phyloP scores from a whole-genome alignment of 2,329 filamentous ascomycete genomes.

The Venturia nashicola region DNA sequence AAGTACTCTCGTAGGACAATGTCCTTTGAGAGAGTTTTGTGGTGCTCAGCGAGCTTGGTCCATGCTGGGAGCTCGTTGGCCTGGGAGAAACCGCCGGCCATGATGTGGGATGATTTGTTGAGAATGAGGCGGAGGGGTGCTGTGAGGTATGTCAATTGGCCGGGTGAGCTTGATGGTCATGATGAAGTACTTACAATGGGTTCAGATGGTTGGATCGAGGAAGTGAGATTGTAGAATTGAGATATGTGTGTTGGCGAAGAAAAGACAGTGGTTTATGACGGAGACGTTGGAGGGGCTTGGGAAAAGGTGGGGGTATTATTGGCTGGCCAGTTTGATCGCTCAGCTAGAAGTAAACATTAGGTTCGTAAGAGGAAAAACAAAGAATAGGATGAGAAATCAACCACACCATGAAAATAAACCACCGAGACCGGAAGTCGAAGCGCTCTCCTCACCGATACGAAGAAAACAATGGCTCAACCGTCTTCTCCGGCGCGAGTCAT shows the following conservation, averaged over 20 bases:
- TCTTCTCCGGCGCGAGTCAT: too few species aligned
- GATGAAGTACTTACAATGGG: too few species aligned
- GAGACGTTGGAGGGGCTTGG: not conserved
- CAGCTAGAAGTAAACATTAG: not conserved
- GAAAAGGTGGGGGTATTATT: not conserved
- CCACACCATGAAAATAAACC: not conserved
- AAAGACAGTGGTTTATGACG: not conserved
- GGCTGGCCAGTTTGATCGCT: not conserved
- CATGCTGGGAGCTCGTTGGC: constrained; percentile 77
- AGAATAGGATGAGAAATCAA: not conserved
- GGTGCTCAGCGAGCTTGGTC: constrained; percentile 83
- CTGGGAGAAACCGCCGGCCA: constrained; percentile 52
- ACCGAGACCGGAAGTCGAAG: not conserved
- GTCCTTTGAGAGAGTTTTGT: constrained; percentile 71
- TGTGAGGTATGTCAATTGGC: not conserved
- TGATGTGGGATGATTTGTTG: not conserved
- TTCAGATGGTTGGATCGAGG: not conserved
- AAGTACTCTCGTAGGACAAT: constrained; percentile 93
- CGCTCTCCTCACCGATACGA: not conserved
- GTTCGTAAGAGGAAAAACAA: not conserved
- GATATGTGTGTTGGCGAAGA: not conserved
- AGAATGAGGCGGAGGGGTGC: not conserved
- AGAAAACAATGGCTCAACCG: not conserved
- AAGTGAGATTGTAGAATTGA: not conserved
- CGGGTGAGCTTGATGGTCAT: not conserved